Evolutionary conservation across 768 basidiomycete genomes (phyloP).

Genomic region (Wakefieldia striispora): DNA sequence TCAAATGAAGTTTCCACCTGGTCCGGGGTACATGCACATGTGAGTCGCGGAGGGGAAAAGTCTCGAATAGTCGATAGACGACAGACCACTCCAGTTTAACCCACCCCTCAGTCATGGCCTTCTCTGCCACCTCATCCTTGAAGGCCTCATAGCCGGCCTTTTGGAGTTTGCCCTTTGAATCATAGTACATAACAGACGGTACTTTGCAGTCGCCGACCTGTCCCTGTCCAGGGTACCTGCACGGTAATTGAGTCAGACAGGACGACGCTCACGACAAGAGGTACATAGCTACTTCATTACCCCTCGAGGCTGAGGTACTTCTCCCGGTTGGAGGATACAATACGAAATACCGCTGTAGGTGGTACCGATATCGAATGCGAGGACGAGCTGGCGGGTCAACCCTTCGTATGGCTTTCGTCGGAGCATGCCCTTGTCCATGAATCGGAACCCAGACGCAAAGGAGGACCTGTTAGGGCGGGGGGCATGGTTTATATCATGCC

Average conservation of each 20-base stretch:
- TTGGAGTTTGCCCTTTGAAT: conserved; percentile 33
- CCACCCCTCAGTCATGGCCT: conserved; percentile 40
- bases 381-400: conserved; percentile 28
- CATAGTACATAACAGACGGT: conserved; percentile 46
- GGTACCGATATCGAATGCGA: conserved; percentile 39
- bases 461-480: background rate
- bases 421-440: conserved; percentile 19
- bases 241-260: background rate
- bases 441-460: background rate
- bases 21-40: too few species aligned
- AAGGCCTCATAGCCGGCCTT: conserved; percentile 43
- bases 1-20: conserved; percentile 40
- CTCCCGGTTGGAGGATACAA: conserved; percentile 37
- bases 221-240: conserved; percentile 39
- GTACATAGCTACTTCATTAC: conserved; percentile 12
- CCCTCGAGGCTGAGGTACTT: conserved; percentile 23
- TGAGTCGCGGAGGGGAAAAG: background rate
- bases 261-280: too few species aligned
- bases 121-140: conserved; percentile 32
- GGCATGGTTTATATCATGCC: conserved; percentile 6
- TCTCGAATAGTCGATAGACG: background rate
- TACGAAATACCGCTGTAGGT: conserved; percentile 36
- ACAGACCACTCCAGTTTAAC: conserved; percentile 42
- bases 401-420: conserved; percentile 35
- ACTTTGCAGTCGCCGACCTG: conserved; percentile 41